These are phyloP conservation scores for Buddleja alternifolia DNA, from an alignment of 257 asterid species.

Conservation along the genomic window DNA sequence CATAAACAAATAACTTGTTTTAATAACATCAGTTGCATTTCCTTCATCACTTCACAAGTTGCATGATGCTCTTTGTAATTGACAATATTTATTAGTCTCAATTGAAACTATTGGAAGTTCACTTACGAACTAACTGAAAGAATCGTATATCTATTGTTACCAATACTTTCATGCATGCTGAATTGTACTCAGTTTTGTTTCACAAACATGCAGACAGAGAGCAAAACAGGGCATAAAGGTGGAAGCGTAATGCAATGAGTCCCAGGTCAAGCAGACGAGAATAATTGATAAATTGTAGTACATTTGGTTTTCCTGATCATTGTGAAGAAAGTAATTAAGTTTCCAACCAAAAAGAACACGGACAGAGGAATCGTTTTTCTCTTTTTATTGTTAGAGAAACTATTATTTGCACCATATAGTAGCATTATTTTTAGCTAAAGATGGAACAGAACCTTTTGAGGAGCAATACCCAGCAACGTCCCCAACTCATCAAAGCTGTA, in stretches of 20 bases:
- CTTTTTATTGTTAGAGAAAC: conserved; percentile 13
- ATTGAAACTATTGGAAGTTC: no score
- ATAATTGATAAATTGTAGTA: neutral
- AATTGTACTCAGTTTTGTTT: no score
- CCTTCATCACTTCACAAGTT: neutral
- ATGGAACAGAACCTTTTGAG: conserved; percentile 68
- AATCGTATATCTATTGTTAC: no score
- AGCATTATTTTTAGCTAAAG: conserved; percentile 18
- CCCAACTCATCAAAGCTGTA: conserved; percentile 93
- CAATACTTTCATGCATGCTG: no score
- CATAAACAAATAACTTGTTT: neutral
- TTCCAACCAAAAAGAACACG: conserved; percentile 4
- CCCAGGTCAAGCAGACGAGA: conserved; percentile 13
- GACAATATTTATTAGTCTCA: no score
- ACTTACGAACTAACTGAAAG: no score
- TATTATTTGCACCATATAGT: conserved; percentile 17
- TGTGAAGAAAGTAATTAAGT: neutral
- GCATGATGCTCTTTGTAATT: no score
- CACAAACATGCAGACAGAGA: conserved; percentile 3
- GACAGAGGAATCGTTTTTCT: neutral
- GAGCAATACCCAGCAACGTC: conserved; percentile 92
- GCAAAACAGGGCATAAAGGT: neutral
- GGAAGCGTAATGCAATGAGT: neutral
- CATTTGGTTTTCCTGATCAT: neutral
- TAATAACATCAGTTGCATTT: neutral